A percentile compares a stretch with the other conserved stretches of the same genome.
phyloP scores from a whole-genome alignment of 2,329 filamentous ascomycete genomes.

The Teratosphaeria destructans region DNA sequence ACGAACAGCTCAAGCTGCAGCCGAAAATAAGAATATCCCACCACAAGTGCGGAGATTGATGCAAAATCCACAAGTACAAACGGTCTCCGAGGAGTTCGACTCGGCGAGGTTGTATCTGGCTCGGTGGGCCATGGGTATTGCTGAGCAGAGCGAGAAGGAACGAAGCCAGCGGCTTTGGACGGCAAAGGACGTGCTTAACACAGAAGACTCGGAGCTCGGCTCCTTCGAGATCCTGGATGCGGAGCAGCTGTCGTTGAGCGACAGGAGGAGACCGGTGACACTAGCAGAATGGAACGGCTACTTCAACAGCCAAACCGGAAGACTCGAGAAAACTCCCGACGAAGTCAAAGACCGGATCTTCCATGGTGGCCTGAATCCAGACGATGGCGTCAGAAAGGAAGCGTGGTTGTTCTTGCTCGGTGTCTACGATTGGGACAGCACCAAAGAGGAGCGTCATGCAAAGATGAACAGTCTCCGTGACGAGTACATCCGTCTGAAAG shows the following conservation, averaged over 20 bases:
- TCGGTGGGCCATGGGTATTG: constrained; percentile 96
- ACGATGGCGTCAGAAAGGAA: constrained; percentile 89
- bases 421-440: constrained; percentile 89
- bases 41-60: constrained; percentile 78
- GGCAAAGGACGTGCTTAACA: constrained; percentile 79
- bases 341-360: constrained; percentile 98
- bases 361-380: constrained; percentile 77
- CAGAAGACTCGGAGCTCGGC: constrained; percentile 88
- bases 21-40: constrained; percentile 83
- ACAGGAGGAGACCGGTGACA: constrained; percentile 66
- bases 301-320: constrained; percentile 67
- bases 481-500: constrained; percentile 89
- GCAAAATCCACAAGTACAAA: constrained; percentile 88
- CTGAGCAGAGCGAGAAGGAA: constrained; percentile 89
- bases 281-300: constrained; percentile 83
- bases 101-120: constrained; percentile 89
- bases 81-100: constrained; percentile 92
- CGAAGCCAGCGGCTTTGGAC: constrained; percentile 83
- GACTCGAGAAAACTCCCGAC: constrained; percentile 68
- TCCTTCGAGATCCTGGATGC: constrained; percentile 87
- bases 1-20: constrained; percentile 80
- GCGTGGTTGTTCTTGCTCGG: constrained; percentile 92
- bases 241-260: constrained; percentile 60
- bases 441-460: constrained; percentile 69
- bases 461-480: constrained; percentile 78